These are phyloP conservation scores for Sclerotinia trifoliorum DNA, from an alignment of 2,329 filamentous ascomycete genomes.

Conservation along the genomic window DNA sequence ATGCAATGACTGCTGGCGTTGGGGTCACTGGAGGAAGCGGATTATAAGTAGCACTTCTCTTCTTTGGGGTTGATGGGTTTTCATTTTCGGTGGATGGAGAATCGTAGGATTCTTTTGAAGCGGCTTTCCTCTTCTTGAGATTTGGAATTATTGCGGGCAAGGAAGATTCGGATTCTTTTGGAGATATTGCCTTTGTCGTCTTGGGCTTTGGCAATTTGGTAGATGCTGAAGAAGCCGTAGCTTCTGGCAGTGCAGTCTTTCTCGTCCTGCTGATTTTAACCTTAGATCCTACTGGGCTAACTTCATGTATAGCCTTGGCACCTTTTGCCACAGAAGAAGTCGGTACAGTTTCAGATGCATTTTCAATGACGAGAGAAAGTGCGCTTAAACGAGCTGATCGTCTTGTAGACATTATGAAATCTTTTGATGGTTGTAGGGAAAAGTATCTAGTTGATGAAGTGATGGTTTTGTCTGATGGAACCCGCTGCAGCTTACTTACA, in stretches of 20 bases:
- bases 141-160: not conserved
- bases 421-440: conserved; percentile 17
- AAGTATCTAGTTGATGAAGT: not conserved
- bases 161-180: not conserved
- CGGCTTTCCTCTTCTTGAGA: conserved; percentile 22
- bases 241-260: not conserved
- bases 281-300: conserved; percentile 13
- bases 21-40: conserved; percentile 45
- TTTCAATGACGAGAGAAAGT: conserved; percentile 25
- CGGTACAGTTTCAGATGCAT: conserved; percentile 11
- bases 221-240: not conserved
- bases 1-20: conserved; percentile 49
- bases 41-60: not conserved
- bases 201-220: not conserved
- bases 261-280: conserved; percentile 26
- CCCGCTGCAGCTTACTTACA: conserved; percentile 28
- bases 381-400: conserved; percentile 36
- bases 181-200: not conserved
- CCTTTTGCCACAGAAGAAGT: not conserved
- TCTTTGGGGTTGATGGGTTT: conserved; percentile 33
- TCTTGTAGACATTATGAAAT: conserved; percentile 35
- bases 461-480: not conserved
- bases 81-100: conserved; percentile 22
- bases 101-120: conserved; percentile 22
- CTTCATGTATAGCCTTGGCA: not conserved